Percentiles rank a stretch among this genome's conserved stretches.
Evolutionary conservation across 208 protist species (phyloP).

Genomic region (Porcisia hertigi): DNA sequence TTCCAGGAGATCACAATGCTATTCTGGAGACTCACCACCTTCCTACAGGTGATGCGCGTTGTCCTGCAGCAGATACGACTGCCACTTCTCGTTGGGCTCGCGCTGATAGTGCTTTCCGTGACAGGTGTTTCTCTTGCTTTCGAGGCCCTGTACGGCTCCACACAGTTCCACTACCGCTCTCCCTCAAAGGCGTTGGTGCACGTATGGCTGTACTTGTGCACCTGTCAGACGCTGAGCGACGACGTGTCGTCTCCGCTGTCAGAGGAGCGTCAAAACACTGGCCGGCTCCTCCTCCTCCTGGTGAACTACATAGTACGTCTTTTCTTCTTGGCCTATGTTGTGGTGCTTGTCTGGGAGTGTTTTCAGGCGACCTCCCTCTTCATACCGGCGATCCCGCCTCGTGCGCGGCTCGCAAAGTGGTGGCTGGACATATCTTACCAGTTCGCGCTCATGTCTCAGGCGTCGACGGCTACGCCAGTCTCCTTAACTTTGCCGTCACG

Average conservation of each 20-base stretch:
- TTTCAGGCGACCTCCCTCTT: slow-evolving; percentile 6
- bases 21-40: background rate
- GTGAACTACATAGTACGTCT: slow-evolving; percentile 10
- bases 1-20: background rate
- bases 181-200: slow-evolving; percentile 2
- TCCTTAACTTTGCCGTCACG: background rate
- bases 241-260: background rate
- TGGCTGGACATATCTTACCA: slow-evolving; percentile 27
- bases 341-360: slow-evolving; percentile 10
- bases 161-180: slow-evolving; percentile 9
- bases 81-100: slow-evolving; percentile 1
- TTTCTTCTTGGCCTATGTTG: slow-evolving; percentile 5
- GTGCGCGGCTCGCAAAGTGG: slow-evolving; percentile 23
- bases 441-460: slow-evolving; percentile 5
- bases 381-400: slow-evolving; percentile 12
- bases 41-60: slow-evolving; percentile 8
- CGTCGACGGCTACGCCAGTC: background rate
- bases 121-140: slow-evolving; percentile 19
- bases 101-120: slow-evolving; percentile 9
- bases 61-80: slow-evolving; percentile 12
- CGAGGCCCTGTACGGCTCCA: slow-evolving; percentile 26
- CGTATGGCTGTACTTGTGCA: slow-evolving; percentile 9
- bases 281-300: background rate
- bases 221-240: background rate
- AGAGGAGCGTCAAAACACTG: background rate